Evolutionary conservation across 2,329 filamentous ascomycete species (phyloP).

Genomic region (Monosporascus sp.): DNA sequence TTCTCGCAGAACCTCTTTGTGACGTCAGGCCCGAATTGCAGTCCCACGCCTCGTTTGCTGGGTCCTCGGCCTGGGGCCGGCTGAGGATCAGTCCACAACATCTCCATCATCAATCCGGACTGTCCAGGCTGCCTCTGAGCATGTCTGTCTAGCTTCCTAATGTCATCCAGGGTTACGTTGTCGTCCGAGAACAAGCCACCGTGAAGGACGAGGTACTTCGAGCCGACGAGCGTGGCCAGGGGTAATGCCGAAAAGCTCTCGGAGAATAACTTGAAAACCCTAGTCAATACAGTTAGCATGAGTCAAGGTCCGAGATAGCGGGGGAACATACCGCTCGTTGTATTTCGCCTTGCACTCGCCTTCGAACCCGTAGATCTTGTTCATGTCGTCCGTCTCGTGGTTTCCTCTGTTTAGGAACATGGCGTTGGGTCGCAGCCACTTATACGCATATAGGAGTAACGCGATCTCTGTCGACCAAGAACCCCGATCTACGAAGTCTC

Average conservation of each 20-base stretch:
- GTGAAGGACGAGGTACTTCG: constrained; percentile 88
- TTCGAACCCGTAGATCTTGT: constrained; percentile 96
- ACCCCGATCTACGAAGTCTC: constrained; percentile 95
- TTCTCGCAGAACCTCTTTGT: constrained; percentile 96
- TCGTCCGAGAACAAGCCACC: constrained; percentile 96
- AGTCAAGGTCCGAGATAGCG: background rate
- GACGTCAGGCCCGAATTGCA: constrained; percentile 95
- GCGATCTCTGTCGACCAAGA: constrained; percentile 99
- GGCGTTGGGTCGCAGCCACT: constrained; percentile 80
- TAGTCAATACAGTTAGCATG: constrained; percentile 23
- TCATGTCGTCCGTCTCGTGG: constrained; percentile 99
- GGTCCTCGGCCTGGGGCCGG: constrained; percentile 78
- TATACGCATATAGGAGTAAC: constrained; percentile 89
- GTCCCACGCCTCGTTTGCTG: constrained; percentile 91
- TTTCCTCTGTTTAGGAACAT: constrained; percentile 98
- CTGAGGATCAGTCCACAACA: constrained; percentile 99
- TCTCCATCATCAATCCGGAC: constrained; percentile 98
- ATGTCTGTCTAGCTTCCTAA: constrained; percentile 87
- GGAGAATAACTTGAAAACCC: constrained; percentile 94
- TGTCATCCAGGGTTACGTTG: constrained; percentile 85
- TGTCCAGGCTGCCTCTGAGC: constrained; percentile 90
- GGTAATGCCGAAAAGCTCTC: constrained; percentile 95
- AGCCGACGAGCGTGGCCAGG: constrained; percentile 83
- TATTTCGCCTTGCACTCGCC: constrained; percentile 98
- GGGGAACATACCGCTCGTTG: constrained; percentile 60